phyloP scores from a whole-genome alignment of 2,329 filamentous ascomycete species.

The Pezicula rhizophila region DNA sequence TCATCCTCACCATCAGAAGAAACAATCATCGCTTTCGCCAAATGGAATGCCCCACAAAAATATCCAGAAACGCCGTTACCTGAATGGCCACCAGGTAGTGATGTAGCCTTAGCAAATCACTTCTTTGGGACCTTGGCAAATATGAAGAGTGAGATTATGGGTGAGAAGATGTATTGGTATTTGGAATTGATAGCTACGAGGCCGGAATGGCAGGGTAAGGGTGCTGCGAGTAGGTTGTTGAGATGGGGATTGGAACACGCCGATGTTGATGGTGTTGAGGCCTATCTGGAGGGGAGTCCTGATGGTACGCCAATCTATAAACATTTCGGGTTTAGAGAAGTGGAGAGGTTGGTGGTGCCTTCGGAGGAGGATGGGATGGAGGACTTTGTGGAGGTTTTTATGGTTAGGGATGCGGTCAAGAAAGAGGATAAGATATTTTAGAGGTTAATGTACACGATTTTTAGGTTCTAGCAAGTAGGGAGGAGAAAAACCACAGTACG shows the following conservation, averaged over 20 bases:
- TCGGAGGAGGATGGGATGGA: conserved; percentile 21
- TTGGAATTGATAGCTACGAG: conserved; percentile 42
- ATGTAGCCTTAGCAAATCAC: conserved; percentile 28
- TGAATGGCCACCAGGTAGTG: conserved; percentile 34
- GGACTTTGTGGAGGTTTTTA: conserved; percentile 25
- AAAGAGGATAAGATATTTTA: neutral
- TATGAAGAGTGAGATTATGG: conserved; percentile 34
- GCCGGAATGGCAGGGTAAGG: conserved; percentile 38
- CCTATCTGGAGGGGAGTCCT: conserved; percentile 46
- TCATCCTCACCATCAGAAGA: conserved; percentile 15
- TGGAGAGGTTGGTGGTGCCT: conserved; percentile 35
- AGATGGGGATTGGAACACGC: conserved; percentile 41
- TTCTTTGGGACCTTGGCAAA: conserved; percentile 35
- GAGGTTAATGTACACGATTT: too few relatives aligned
- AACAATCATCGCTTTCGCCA: conserved; percentile 38
- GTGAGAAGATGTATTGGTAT: conserved; percentile 38
- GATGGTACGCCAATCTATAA: conserved; percentile 41
- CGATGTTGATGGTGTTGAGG: conserved; percentile 35
- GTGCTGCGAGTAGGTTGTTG: conserved; percentile 38
- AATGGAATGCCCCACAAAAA: conserved; percentile 35
- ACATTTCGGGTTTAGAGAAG: conserved; percentile 39
- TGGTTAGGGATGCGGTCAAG: conserved; percentile 15
- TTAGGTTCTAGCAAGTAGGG: too few relatives aligned
- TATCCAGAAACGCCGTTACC: conserved; percentile 21
- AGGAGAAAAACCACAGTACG: too few relatives aligned